Base-by-base conservation (phyloP, 352 stramenopile species). In the Albugo candida region DNA sequence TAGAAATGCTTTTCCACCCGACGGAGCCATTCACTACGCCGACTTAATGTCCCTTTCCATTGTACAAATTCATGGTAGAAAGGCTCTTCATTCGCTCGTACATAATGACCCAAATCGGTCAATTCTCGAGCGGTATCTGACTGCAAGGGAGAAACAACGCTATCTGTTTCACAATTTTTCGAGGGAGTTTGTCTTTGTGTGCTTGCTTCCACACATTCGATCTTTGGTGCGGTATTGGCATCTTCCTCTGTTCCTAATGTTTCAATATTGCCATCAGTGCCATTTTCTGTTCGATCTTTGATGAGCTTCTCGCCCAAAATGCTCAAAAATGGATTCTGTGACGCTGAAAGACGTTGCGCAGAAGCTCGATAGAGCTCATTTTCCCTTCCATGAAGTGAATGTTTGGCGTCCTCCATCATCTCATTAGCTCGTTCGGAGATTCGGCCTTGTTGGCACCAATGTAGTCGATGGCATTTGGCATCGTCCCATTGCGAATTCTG, bases 1-100 rank as follows among this genome's bases (percentile, higher is more conserved):
- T 88, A 92, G 40, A 87, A 92, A 42, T 88, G 76, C 21, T 82
- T 81, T 42, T 92, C 78, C 41, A 86, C 51, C 27, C 76, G 70
- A 24, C 78, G 65, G 41, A 92, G 47, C 78, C 78, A 92, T 48
- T 92, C 78, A 49, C 71, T 86, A 40, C 76, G 67, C 53, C 73
- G 68, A 41, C 70, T 83, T 42, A 92, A 47, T 18, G 84, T 64
- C 27, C 78, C 78, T 61, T 92, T 74, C 78, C 78, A 92, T 41
- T 79, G 75, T 13, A 91, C 74, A 0, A 74, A 72, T 50, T 91
- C 77, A 41, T 87, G 75, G 55, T 84, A 84, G 36, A 84, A 49
- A 35, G 72, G 82, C 0, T 54, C 63, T 10, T 67, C 81, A 47
- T 78, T 65, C n/a, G 65, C 58, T 6, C 70, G 66, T 46, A 81